These are phyloP conservation scores for Colletotrichum plurivorum DNA, from an alignment of 2,329 filamentous ascomycete species.

Conservation along the genomic window DNA sequence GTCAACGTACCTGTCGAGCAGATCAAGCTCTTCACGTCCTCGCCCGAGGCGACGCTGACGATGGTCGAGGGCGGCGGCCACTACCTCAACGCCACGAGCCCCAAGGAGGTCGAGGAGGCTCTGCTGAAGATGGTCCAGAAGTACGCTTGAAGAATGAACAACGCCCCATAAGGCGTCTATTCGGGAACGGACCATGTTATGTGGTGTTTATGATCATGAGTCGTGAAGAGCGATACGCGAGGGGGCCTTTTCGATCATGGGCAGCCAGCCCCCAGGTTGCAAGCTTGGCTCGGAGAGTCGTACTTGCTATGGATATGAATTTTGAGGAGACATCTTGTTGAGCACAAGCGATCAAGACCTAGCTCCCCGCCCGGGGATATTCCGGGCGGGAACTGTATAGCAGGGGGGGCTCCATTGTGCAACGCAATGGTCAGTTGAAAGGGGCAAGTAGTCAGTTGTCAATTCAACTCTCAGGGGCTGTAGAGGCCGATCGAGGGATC, in stretches of 20 bases:
- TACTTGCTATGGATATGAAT: neutral
- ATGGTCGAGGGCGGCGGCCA: conserved; percentile 62
- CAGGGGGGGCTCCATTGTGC: neutral
- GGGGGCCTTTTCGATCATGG: neutral
- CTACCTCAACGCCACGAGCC: conserved; percentile 64
- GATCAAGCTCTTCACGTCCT: conserved; percentile 64
- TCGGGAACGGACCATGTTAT: conserved; percentile 5
- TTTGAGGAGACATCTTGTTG: neutral
- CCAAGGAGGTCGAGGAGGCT: conserved; percentile 59
- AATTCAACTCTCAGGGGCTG: neutral
- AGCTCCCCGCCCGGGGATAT: neutral
- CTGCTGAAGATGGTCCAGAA: conserved; percentile 59
- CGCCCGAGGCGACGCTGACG: conserved; percentile 59
- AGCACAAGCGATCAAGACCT: neutral
- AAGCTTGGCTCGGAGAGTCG: neutral
- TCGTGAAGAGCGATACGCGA: conserved; percentile 16
- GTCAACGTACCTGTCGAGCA: conserved; percentile 59
- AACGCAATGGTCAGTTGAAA: neutral
- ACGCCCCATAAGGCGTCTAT: neutral
- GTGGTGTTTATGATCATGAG: conserved; percentile 26
- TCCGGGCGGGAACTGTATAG: neutral
- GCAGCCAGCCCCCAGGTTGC: neutral
- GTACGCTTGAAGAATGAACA: conserved; percentile 42
- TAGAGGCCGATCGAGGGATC: conserved; percentile 19
- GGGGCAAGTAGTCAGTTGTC: neutral